Evolutionary conservation across 352 stramenopile species (phyloP).

Genomic region (Phytophthora sojae): DNA sequence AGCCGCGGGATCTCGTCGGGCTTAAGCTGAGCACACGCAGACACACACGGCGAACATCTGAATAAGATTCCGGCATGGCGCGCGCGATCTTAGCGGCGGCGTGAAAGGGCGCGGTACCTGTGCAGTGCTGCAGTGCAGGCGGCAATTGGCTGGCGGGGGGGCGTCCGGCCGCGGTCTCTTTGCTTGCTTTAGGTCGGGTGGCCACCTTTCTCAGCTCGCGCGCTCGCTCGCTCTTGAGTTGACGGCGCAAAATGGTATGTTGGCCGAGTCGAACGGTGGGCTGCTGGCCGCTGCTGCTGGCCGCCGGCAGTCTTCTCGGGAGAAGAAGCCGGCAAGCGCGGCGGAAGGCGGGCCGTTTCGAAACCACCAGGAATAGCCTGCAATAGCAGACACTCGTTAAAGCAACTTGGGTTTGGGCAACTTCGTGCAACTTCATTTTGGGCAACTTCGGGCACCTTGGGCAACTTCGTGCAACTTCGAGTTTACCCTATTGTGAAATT

Average conservation of each 20-base stretch:
- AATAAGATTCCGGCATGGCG: slow-evolving; percentile 35
- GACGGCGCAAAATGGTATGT: slow-evolving; percentile 33
- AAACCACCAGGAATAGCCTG: slow-evolving; percentile 17
- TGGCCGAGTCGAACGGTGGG: not conserved
- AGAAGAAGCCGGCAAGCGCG: slow-evolving; percentile 19
- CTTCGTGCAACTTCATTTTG: too few species aligned
- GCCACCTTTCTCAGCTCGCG: too few species aligned
- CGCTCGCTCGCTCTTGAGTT: slow-evolving; percentile 10
- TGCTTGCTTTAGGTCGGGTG: too few species aligned
- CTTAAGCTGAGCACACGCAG: not conserved
- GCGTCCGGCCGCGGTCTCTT: too few species aligned
- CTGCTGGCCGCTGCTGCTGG: not conserved
- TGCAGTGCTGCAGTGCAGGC: not conserved
- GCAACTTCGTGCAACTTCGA: too few species aligned
- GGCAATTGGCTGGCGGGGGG: slow-evolving; percentile 1
- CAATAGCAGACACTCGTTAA: too few species aligned
- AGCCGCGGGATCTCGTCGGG: not conserved
- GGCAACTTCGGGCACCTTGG: too few species aligned
- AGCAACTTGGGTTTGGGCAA: too few species aligned
- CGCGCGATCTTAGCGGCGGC: slow-evolving; percentile 11
- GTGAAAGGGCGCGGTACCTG: slow-evolving; percentile 38
- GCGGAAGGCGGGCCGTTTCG: slow-evolving; percentile 25
- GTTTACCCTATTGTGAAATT: too few species aligned
- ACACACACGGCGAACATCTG: slow-evolving; percentile 25
- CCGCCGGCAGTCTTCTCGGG: not conserved